A percentile compares a stretch with the other conserved stretches of the same genome.
Evolutionary conservation across 1,139 yeast species (phyloP).

Genomic region (Suhomyces ambrosiae): DNA sequence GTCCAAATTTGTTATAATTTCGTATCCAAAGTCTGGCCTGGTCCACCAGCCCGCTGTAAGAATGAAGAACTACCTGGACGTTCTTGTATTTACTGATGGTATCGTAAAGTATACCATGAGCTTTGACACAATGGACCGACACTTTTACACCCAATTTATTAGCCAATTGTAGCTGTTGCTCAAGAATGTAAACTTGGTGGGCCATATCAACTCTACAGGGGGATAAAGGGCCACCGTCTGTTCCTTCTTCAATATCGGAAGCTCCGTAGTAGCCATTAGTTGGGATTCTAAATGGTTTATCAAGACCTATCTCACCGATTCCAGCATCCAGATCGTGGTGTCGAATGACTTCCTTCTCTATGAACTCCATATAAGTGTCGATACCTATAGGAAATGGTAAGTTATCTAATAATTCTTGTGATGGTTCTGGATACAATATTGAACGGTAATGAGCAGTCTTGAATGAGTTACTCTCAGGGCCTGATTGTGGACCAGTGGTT

Average conservation of each 20-base stretch:
- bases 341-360: constrained; percentile 15
- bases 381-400: constrained; percentile 68
- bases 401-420: constrained; percentile 41
- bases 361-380: constrained; percentile 34
- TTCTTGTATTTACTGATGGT: constrained; percentile 28
- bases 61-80: constrained; percentile 64
- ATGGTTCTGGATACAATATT: constrained; percentile 50
- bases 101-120: constrained; percentile 63
- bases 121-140: constrained; percentile 84
- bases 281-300: constrained; percentile 73
- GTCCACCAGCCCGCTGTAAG: constrained; percentile 82
- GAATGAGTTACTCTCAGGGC: constrained; percentile 19
- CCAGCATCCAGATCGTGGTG: constrained; percentile 27
- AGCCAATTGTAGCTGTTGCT: constrained; percentile 58
- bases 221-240: constrained; percentile 28
- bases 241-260: constrained; percentile 1
- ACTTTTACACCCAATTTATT: constrained; percentile 48
- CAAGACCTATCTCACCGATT: constrained; percentile 92
- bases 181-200: constrained; percentile 65
- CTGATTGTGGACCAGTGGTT: constrained; percentile 1
- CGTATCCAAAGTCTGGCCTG: constrained; percentile 59
- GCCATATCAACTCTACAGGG: constrained; percentile 54
- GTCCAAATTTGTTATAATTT: constrained; percentile 20
- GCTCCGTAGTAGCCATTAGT: constrained; percentile 55
- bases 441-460: constrained; percentile 55